Evolutionary conservation across 2,329 filamentous ascomycete genomes (phyloP).

Genomic region (Pseudogymnoascus sp.): DNA sequence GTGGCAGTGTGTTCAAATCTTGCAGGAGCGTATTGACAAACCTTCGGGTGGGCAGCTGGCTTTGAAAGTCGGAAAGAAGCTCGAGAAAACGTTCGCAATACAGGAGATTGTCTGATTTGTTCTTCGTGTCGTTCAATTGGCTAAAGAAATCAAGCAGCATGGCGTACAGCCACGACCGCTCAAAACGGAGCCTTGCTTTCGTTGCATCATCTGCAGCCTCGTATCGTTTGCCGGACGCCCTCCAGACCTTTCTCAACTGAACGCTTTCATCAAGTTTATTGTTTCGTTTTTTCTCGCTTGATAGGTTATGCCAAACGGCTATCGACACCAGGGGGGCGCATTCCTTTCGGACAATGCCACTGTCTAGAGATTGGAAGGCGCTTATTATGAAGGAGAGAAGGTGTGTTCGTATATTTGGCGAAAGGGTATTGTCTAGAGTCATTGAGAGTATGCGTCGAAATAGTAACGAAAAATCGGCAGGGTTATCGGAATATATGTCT

Average conservation of each 20-base stretch:
- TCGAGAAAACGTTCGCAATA: constrained; percentile 95
- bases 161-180: constrained; percentile 88
- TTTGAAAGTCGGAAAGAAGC: constrained; percentile 82
- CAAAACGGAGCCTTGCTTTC: constrained; percentile 78
- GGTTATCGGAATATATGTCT: constrained; percentile 70
- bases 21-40: constrained; percentile 86
- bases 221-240: constrained; percentile 75
- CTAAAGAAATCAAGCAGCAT: constrained; percentile 76
- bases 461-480: constrained; percentile 77
- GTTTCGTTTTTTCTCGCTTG: constrained; percentile 68
- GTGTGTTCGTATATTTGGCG: constrained; percentile 63
- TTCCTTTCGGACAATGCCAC: constrained; percentile 82
- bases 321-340: constrained; percentile 94
- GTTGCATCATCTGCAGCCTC: constrained; percentile 74
- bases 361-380: constrained; percentile 91
- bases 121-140: constrained; percentile 55
- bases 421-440: constrained; percentile 64
- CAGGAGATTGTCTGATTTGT: constrained; percentile 54
- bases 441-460: constrained; percentile 88
- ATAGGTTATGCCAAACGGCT: constrained; percentile 89
- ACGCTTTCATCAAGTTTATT: constrained; percentile 62
- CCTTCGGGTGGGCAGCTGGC: constrained; percentile 85
- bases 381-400: constrained; percentile 85
- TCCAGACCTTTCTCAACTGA: constrained; percentile 85
- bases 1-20: constrained; percentile 75